Evolutionary conservation across 2,329 filamentous ascomycete genomes (phyloP).

Genomic region (Triangularia setosa): DNA sequence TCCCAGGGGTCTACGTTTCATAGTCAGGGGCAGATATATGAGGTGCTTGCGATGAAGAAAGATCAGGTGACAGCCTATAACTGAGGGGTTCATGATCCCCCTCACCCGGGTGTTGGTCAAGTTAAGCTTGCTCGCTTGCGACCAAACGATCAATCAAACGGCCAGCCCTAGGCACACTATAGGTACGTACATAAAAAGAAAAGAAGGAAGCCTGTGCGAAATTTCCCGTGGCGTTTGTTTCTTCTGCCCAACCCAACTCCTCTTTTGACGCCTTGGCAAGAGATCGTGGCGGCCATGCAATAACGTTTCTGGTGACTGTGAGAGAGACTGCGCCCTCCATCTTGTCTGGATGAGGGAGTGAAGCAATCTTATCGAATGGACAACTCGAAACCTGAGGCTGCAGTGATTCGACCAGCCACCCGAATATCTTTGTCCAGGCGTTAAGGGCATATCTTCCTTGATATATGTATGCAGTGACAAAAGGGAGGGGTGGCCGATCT

Average conservation of each 20-base stretch:
- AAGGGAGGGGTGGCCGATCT: not conserved
- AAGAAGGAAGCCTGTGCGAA: not conserved
- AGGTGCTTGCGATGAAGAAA: not conserved
- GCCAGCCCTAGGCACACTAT: not conserved
- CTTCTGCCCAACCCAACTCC: not conserved
- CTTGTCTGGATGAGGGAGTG: not conserved
- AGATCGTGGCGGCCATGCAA: not conserved
- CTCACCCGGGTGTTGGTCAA: not conserved
- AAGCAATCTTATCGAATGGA: not conserved
- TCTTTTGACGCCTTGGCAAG: conserved; percentile 4
- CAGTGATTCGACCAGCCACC: not conserved
- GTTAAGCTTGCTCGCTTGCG: not conserved
- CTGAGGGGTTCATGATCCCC: not conserved
- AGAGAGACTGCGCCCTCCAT: not conserved
- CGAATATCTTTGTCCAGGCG: not conserved
- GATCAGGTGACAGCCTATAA: not conserved
- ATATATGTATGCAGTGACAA: not conserved
- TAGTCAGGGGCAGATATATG: not conserved
- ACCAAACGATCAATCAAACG: not conserved
- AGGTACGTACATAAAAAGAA: no score
- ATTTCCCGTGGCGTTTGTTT: not conserved
- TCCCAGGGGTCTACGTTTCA: not conserved
- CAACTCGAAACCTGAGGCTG: not conserved
- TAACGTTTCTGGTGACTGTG: not conserved
- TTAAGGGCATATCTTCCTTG: not conserved